phyloP scores from a whole-genome alignment of 2,329 filamentous ascomycete species.

The Macrophomina pseudophaseolina region DNA sequence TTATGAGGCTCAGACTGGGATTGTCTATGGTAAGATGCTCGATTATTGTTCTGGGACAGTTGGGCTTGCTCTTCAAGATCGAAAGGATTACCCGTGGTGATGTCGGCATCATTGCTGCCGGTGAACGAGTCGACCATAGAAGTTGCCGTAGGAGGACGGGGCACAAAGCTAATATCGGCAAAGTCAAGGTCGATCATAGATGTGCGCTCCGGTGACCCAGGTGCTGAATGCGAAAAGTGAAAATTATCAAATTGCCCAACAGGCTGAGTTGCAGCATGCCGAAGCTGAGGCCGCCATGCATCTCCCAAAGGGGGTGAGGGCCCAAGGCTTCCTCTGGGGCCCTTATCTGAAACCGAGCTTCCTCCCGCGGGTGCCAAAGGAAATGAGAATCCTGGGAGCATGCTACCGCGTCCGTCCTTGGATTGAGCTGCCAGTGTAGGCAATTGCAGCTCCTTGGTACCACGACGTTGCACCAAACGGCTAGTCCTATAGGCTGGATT shows the following conservation, averaged over 20 bases:
- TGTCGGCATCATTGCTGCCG: constrained; percentile 41
- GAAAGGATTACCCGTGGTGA: constrained; percentile 48
- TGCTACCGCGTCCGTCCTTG: constrained; percentile 5
- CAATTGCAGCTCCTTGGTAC: constrained; percentile 40
- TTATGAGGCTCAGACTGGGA: constrained; percentile 45
- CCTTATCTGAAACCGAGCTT: constrained; percentile 26
- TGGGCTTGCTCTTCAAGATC: constrained; percentile 54
- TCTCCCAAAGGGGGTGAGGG: constrained; percentile 40
- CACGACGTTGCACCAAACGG: constrained; percentile 39
- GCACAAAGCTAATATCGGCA: constrained; percentile 45
- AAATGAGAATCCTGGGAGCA: constrained; percentile 21
- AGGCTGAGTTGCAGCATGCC: constrained; percentile 49
- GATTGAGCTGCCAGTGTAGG: constrained; percentile 31
- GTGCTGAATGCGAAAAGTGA: constrained; percentile 41
- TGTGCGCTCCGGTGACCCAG: constrained; percentile 41
- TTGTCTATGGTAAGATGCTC: constrained; percentile 46
- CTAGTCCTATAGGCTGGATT: constrained; percentile 34
- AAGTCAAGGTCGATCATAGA: constrained; percentile 55
- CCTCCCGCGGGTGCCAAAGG: constrained; percentile 5
- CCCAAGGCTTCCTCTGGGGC: constrained; percentile 30
- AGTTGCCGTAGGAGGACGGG: constrained; percentile 50
- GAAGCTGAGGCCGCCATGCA: constrained; percentile 46
- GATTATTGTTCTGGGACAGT: constrained; percentile 44
- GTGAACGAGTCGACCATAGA: constrained; percentile 36
- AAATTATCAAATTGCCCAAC: constrained; percentile 46